Evolutionary conservation across 345 rosid genomes (phyloP).

Genomic region (Streptanthus diversifolius): DNA sequence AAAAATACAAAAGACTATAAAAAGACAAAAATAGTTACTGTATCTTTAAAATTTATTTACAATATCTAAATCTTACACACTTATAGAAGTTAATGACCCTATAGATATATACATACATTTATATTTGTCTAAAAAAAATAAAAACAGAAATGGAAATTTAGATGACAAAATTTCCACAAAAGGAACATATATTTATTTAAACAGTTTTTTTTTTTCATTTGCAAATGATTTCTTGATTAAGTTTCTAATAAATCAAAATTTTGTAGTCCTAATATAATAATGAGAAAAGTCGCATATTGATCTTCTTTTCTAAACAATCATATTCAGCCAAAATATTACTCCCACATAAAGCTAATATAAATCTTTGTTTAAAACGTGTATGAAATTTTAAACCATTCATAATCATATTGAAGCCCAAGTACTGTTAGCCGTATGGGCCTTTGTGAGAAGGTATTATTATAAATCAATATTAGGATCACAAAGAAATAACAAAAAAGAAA

Average conservation of each 20-base stretch:
- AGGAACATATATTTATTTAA: not conserved
- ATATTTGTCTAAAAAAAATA: not conserved
- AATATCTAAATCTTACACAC: not conserved
- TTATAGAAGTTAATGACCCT: not conserved
- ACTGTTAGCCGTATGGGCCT: not conserved
- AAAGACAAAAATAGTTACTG: not conserved
- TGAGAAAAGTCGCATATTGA: too few species aligned
- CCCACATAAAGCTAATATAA: not conserved
- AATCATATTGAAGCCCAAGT: not conserved
- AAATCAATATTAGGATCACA: not conserved
- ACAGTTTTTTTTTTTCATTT: not conserved
- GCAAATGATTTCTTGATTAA: not conserved
- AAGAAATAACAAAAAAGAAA: too few species aligned
- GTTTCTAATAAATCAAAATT: not conserved
- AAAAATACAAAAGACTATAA: not conserved
- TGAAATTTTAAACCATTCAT: not conserved
- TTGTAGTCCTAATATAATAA: not conserved
- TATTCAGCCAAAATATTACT: not conserved
- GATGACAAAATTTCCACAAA: not conserved
- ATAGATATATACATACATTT: not conserved
- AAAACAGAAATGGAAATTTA: not conserved
- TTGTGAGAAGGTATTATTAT: not conserved
- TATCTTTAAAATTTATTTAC: not conserved
- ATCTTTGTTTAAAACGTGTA: not conserved
- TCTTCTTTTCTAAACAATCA: too few species aligned